Conservation (phyloP, 305 asterid species). For the Striga hermonthica region DNA sequence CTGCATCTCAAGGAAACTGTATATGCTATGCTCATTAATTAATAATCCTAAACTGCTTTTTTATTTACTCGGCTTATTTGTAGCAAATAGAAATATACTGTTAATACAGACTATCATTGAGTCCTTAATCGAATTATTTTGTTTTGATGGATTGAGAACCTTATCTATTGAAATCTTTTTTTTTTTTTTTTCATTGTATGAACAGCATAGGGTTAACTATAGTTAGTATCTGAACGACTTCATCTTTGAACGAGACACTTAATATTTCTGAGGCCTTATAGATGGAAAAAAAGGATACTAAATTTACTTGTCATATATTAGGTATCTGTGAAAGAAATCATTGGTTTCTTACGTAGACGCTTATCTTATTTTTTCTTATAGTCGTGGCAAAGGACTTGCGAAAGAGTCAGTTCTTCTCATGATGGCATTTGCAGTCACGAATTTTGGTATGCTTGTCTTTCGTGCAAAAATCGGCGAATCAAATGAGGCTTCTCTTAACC, state of each 20-base stretch:
- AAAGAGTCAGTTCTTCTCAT: conserved; percentile 74
- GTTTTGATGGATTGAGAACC: too few relatives aligned
- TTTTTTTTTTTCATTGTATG: too few relatives aligned
- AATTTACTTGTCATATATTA: too few relatives aligned
- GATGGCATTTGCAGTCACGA: conserved; percentile 74
- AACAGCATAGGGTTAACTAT: too few relatives aligned
- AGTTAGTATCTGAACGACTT: too few relatives aligned
- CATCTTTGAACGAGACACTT: too few relatives aligned
- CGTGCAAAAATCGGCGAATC: conserved; percentile 73
- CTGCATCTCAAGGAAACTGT: neutral
- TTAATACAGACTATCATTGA: too few relatives aligned
- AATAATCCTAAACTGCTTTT: neutral
- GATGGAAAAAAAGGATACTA: too few relatives aligned
- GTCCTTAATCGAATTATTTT: too few relatives aligned
- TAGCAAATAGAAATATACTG: neutral
- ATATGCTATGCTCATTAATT: neutral
- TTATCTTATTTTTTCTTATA: conserved; percentile 16
- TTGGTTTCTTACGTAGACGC: too few relatives aligned
- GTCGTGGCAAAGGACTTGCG: conserved; percentile 94
- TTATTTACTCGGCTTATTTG: neutral
- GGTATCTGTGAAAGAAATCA: too few relatives aligned
- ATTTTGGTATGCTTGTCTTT: conserved; percentile 50
- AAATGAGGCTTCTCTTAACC: conserved; percentile 69
- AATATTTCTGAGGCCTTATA: too few relatives aligned
- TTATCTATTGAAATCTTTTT: neutral